phyloP scores from a whole-genome alignment of 2,329 filamentous ascomycete genomes.

The Cadophora luteo-olivacea region DNA sequence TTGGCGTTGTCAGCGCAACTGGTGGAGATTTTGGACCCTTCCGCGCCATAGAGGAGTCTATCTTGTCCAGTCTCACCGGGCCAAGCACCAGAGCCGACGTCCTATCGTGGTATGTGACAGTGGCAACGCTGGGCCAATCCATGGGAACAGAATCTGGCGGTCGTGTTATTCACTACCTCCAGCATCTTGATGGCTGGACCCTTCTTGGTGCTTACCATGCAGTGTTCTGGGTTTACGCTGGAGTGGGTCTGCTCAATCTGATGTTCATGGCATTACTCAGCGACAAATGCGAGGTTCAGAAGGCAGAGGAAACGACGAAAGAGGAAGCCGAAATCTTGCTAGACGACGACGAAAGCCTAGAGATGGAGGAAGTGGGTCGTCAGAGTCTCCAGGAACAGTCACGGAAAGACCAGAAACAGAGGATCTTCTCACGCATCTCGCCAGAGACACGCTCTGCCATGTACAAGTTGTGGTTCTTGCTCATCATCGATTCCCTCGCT shows the following conservation, averaged over 20 bases:
- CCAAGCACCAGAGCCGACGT: constrained; percentile 56
- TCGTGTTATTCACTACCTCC: constrained; percentile 60
- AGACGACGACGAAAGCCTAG: constrained; percentile 25
- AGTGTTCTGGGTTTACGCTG: constrained; percentile 63
- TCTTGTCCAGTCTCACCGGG: constrained; percentile 59
- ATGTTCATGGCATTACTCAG: constrained; percentile 57
- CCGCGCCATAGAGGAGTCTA: constrained; percentile 64
- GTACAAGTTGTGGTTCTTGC: constrained; percentile 69
- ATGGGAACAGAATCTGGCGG: constrained; percentile 64
- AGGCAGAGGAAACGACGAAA: constrained; percentile 14
- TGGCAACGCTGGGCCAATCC: constrained; percentile 64
- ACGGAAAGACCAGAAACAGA: constrained; percentile 30
- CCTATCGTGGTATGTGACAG: constrained; percentile 65
- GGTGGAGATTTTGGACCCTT: constrained; percentile 69
- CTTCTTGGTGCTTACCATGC: constrained; percentile 56
- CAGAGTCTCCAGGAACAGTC: background rate
- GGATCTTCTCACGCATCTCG: constrained; percentile 61
- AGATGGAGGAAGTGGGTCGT: constrained; percentile 20
- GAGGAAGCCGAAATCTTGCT: constrained; percentile 33
- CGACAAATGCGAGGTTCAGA: constrained; percentile 40
- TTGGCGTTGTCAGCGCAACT: constrained; percentile 66
- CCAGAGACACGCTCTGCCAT: constrained; percentile 62
- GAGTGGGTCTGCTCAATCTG: constrained; percentile 62
- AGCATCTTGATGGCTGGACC: constrained; percentile 50
- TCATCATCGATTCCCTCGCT: constrained; percentile 68